These are phyloP conservation scores for Durusdinium trenchii DNA, from an alignment of 73 alveolate species.

Conservation along the genomic window DNA sequence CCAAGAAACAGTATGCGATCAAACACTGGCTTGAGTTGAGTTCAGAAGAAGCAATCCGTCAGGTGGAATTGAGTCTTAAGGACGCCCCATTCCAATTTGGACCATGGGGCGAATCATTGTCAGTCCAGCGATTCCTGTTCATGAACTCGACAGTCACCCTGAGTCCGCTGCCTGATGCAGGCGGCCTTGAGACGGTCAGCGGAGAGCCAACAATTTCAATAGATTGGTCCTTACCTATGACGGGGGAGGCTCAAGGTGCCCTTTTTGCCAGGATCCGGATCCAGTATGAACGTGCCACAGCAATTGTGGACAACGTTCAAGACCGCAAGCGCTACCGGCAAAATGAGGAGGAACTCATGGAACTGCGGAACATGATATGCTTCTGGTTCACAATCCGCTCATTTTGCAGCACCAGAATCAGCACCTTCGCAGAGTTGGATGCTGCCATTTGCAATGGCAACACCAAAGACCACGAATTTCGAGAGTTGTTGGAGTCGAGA, in stretches of 20 bases:
- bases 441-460: background rate
- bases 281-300: background rate
- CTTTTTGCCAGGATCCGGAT: background rate
- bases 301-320: background rate
- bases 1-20: background rate
- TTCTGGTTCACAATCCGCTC: background rate
- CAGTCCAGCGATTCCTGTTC: background rate
- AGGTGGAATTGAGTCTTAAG: background rate
- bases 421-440: background rate
- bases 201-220: background rate
- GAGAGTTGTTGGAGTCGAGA: background rate
- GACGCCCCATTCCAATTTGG: background rate
- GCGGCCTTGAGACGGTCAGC: background rate
- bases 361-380: background rate
- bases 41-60: background rate
- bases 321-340: background rate
- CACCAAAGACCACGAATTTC: background rate
- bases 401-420: background rate
- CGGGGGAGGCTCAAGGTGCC: background rate
- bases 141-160: background rate
- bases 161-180: background rate
- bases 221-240: background rate
- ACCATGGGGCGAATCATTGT: background rate
- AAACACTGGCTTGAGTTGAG: conserved; percentile 14
- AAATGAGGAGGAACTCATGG: background rate